Conservation (phyloP, 169 alveolate species). For the Plasmodium knowlesi region DNA sequence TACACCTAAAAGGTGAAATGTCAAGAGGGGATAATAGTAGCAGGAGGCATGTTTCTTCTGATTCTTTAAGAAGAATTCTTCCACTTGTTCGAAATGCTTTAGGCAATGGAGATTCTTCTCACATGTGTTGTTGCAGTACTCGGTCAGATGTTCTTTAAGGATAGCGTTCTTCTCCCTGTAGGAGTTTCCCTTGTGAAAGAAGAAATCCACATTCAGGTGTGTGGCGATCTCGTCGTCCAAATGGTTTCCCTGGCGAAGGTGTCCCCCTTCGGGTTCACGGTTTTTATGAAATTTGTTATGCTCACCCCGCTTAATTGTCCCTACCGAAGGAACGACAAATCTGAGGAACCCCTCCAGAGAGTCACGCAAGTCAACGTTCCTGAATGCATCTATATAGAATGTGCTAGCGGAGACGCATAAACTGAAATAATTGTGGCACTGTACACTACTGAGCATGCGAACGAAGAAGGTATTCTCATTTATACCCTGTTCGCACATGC, state of each 20-base stretch:
- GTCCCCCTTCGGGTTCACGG: neutral
- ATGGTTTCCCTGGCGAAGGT: neutral
- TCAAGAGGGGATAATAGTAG: conserved; percentile 42
- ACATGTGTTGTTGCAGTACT: conserved; percentile 10
- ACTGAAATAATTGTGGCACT: conserved; percentile 24
- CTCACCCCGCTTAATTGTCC: neutral
- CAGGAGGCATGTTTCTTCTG: conserved; percentile 25
- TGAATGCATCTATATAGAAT: conserved; percentile 45
- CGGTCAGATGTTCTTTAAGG: conserved; percentile 11
- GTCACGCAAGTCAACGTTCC: conserved; percentile 5
- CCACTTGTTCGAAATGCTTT: conserved; percentile 20
- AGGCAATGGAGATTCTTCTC: neutral
- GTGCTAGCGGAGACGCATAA: conserved; percentile 33
- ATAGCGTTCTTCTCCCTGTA: conserved; percentile 25
- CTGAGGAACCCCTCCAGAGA: conserved; percentile 9
- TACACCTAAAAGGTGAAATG: conserved; percentile 16
- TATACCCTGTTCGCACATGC: conserved; percentile 35
- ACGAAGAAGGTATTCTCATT: conserved; percentile 44
- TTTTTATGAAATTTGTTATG: too few species aligned
- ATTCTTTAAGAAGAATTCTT: conserved; percentile 22
- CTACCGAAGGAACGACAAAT: neutral
- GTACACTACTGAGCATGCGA: conserved; percentile 25
- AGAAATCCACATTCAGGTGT: neutral
- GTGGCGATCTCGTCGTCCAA: neutral
- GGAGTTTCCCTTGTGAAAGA: conserved; percentile 23